Conservation (phyloP, 208 protist genomes). For the Trypanosoma lewisi region DNA sequence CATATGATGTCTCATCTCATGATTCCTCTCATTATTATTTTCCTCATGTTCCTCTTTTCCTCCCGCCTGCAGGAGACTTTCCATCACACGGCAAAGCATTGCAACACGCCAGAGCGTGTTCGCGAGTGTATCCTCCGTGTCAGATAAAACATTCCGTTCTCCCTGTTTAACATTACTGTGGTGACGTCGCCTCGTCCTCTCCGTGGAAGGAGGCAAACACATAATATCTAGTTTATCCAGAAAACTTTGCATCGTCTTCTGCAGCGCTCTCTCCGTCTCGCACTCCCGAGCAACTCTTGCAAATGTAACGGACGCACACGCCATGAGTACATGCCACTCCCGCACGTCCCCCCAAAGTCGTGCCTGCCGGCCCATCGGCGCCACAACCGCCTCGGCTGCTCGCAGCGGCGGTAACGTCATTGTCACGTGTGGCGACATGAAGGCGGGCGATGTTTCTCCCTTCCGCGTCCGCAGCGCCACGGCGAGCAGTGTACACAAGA, state of each 20-base stretch:
- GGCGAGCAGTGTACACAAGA: constrained; percentile 21
- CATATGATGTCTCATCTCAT: not conserved
- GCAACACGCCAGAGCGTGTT: constrained; percentile 20
- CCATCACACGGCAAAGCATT: constrained; percentile 21
- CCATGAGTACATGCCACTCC: constrained; percentile 17
- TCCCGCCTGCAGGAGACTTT: not conserved
- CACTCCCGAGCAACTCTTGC: not conserved
- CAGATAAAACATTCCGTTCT: not conserved
- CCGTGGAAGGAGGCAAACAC: not conserved
- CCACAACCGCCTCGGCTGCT: constrained; percentile 12
- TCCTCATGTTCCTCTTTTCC: not conserved
- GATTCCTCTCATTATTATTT: not conserved
- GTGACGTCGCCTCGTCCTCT: not conserved
- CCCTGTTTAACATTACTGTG: not conserved
- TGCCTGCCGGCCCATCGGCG: constrained; percentile 16
- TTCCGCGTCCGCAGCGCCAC: constrained; percentile 10
- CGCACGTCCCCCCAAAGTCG: constrained; percentile 18
- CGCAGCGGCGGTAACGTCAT: constrained; percentile 7
- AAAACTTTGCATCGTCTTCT: not conserved
- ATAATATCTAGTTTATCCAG: constrained; percentile 21
- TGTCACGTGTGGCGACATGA: not conserved
- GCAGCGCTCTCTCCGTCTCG: not conserved
- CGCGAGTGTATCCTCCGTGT: constrained; percentile 7
- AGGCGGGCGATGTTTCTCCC: not conserved
- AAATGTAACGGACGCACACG: constrained; percentile 13